A percentile compares a stretch with the other conserved stretches of the same genome.
Conservation (phyloP, 2,329 filamentous ascomycete genomes). For the Exophiala calicioides region DNA sequence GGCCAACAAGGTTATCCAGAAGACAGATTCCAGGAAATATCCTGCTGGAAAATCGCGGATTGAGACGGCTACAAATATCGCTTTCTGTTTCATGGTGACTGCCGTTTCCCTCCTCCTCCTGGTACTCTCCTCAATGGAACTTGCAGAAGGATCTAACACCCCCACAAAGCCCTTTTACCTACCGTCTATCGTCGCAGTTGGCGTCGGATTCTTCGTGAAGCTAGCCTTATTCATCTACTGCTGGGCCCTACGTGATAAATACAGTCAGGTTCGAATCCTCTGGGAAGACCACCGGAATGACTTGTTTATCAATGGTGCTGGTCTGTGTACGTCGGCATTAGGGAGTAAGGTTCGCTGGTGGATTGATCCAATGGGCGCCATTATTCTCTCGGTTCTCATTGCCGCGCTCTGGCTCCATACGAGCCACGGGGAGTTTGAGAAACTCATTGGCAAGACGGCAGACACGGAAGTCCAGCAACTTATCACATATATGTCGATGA, state of each 20-base stretch:
- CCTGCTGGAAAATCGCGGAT: conserved; percentile 57
- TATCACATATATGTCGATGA: conserved; percentile 58
- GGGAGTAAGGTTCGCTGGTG: conserved; percentile 61
- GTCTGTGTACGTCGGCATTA: conserved; percentile 58
- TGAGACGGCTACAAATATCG: conserved; percentile 65
- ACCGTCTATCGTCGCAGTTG: conserved; percentile 58
- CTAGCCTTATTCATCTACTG: conserved; percentile 29
- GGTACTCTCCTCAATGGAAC: conserved; percentile 57
- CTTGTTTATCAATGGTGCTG: conserved; percentile 58
- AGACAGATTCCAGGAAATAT: conserved; percentile 53
- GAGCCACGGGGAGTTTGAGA: conserved; percentile 63
- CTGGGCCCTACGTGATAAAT: conserved; percentile 28
- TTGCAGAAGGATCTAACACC: conserved; percentile 48
- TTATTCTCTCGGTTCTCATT: conserved; percentile 62
- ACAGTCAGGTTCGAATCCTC: conserved; percentile 28
- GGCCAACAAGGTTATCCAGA: conserved; percentile 31
- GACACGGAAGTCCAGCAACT: conserved; percentile 59
- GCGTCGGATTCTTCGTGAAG: conserved; percentile 42
- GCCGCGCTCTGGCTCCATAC: conserved; percentile 63
- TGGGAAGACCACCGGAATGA: conserved; percentile 59
- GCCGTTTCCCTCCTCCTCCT: conserved; percentile 65
- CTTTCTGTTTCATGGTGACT: conserved; percentile 67
- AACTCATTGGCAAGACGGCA: conserved; percentile 63
- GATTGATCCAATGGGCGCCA: conserved; percentile 62
- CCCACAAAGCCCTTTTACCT: conserved; percentile 53